Conservation (phyloP, 2,329 filamentous ascomycete species). For the Trichothecium roseum region DNA sequence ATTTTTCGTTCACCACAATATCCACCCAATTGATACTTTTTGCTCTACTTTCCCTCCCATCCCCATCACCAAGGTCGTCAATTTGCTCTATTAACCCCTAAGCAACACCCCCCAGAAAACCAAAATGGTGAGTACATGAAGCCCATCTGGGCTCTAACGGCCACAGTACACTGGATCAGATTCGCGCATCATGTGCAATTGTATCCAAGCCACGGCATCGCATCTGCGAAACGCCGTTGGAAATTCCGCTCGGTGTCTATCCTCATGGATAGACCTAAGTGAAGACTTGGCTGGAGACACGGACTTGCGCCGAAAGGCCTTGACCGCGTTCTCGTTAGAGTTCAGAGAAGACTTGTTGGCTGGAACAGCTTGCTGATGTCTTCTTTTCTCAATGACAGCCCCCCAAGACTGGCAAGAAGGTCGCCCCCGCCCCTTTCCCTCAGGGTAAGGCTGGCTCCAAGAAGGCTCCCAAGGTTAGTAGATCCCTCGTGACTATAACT, state of each 20-base stretch:
- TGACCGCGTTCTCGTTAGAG: conserved; percentile 72
- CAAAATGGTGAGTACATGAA: conserved; percentile 31
- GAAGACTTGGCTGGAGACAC: conserved; percentile 58
- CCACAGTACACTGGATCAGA: conserved; percentile 20
- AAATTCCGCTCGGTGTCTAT: conserved; percentile 20
- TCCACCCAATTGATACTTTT: conserved; percentile 11
- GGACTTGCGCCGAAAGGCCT: conserved; percentile 42
- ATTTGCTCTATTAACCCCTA: conserved; percentile 12
- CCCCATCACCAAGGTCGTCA: conserved; percentile 14
- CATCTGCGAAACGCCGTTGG: conserved; percentile 19
- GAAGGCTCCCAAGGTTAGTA: conserved; percentile 92
- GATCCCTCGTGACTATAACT: conserved; percentile 1
- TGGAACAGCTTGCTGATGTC: conserved; percentile 82
- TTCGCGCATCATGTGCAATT: conserved; percentile 21
- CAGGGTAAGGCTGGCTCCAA: conserved; percentile 83
- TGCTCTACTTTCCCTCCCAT: conserved; percentile 13
- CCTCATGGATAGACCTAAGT: conserved; percentile 21
- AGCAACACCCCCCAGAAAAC: conserved; percentile 23
- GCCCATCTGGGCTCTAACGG: conserved; percentile 23
- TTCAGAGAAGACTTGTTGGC: conserved; percentile 74
- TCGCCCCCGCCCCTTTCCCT: conserved; percentile 92
- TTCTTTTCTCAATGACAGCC: conserved; percentile 99
- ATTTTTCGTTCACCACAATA: conserved; percentile 22
- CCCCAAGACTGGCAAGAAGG: conserved; percentile 97
- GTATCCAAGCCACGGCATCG: conserved; percentile 17